phyloP scores from a whole-genome alignment of 345 rosid species.

The Gossypium rotundifolium region DNA sequence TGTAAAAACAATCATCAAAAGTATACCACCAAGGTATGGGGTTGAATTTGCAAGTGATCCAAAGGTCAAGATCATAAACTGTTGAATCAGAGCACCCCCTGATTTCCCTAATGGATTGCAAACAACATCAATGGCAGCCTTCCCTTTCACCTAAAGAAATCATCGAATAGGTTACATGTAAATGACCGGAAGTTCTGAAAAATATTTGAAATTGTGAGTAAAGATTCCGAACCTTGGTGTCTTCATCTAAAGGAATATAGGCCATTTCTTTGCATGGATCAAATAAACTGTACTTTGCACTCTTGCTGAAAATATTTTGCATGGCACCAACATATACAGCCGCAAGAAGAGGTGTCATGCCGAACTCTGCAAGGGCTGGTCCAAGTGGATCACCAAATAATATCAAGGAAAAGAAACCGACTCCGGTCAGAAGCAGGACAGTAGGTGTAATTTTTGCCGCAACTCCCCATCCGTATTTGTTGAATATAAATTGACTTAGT shows the following conservation, averaged over 20 bases:
- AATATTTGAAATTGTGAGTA: neutral
- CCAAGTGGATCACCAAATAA: slow-evolving; percentile 67
- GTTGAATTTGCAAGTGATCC: slow-evolving; percentile 94
- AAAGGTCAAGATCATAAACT: slow-evolving; percentile 90
- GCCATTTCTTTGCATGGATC: slow-evolving; percentile 99
- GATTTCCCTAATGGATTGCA: slow-evolving; percentile 94
- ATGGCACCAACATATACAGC: slow-evolving; percentile 7
- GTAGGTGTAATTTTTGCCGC: slow-evolving; percentile 93
- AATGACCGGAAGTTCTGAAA: neutral
- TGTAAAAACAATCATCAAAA: slow-evolving; percentile 69
- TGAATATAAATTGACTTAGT: slow-evolving; percentile 71
- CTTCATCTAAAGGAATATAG: slow-evolving; percentile 88
- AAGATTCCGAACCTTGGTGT: slow-evolving; percentile 63
- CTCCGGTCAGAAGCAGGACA: slow-evolving; percentile 77
- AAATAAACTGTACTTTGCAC: slow-evolving; percentile 95
- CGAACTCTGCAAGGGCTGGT: slow-evolving; percentile 30
- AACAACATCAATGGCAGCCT: slow-evolving; percentile 91
- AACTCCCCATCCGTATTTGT: slow-evolving; percentile 92
- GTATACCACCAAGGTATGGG: slow-evolving; percentile 82
- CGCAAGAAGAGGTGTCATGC: neutral
- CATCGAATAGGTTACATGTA: neutral
- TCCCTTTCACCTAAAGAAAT: slow-evolving; percentile 70
- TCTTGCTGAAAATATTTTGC: slow-evolving; percentile 99
- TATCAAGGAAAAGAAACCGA: slow-evolving; percentile 81
- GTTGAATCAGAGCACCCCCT: slow-evolving; percentile 91